Conservation (phyloP, 1,284 basidiomycete species). For the Cutaneotrichosporon sp. region DNA sequence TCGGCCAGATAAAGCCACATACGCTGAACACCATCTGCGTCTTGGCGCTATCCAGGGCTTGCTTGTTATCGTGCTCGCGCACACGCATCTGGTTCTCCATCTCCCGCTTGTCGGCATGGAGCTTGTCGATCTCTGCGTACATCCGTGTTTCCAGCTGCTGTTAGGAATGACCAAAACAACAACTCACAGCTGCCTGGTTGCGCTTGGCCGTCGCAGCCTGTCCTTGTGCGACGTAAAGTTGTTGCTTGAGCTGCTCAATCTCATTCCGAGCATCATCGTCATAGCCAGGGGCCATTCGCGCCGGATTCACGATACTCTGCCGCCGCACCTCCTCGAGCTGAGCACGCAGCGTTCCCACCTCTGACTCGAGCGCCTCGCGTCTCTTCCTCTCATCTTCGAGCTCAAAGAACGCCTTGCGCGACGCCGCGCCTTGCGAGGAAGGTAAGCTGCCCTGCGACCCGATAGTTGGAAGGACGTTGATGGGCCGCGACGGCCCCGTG, state of each 20-base stretch:
- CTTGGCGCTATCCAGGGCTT: slow-evolving; percentile 50
- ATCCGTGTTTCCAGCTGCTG: slow-evolving; percentile 19
- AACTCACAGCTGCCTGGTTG: slow-evolving; percentile 36
- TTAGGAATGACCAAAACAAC: neutral
- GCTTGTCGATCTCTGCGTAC: slow-evolving; percentile 27
- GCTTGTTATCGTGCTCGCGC: slow-evolving; percentile 34
- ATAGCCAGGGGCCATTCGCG: slow-evolving; percentile 2
- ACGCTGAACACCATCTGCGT: slow-evolving; percentile 49
- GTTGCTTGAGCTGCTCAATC: slow-evolving; percentile 24
- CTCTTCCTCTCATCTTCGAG: slow-evolving; percentile 36
- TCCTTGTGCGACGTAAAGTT: slow-evolving; percentile 41
- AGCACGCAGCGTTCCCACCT: slow-evolving; percentile 16
- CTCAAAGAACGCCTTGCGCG: slow-evolving; percentile 36
- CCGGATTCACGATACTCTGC: neutral
- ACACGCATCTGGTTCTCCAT: slow-evolving; percentile 36
- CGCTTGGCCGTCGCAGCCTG: slow-evolving; percentile 38
- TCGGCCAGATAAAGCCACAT: neutral
- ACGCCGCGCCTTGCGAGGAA: slow-evolving; percentile 36
- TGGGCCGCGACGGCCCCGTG: slow-evolving; percentile 16
- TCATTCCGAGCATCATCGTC: slow-evolving; percentile 9
- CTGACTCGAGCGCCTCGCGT: slow-evolving; percentile 23
- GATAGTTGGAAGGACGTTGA: slow-evolving; percentile 31
- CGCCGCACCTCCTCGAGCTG: slow-evolving; percentile 9
- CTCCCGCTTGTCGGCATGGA: slow-evolving; percentile 28
- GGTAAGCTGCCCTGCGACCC: slow-evolving; percentile 32